These are phyloP conservation scores for Pyricularia grisea DNA, from an alignment of 2,329 filamentous ascomycete genomes.

Conservation along the genomic window DNA sequence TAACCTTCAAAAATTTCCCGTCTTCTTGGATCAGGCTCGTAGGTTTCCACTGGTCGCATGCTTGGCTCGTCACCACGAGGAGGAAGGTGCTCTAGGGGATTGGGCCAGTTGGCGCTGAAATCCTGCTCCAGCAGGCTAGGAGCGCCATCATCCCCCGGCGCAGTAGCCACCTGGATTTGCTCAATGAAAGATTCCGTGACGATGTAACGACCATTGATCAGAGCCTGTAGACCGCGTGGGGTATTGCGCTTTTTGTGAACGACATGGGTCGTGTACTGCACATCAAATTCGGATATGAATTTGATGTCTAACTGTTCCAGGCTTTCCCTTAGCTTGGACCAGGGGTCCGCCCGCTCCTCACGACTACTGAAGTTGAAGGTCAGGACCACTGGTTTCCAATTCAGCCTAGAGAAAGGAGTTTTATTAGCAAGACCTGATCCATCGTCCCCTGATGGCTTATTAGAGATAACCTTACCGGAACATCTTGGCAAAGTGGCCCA, in stretches of 20 bases:
- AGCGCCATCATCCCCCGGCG: constrained; percentile 29
- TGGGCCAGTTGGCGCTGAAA: constrained; percentile 72
- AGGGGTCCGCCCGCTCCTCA: constrained; percentile 57
- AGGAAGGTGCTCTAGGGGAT: constrained; percentile 62
- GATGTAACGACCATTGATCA: constrained; percentile 72
- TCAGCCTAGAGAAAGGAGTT: constrained; percentile 41
- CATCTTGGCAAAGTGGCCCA: constrained; percentile 60
- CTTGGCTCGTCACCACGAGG: constrained; percentile 67
- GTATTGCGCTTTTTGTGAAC: constrained; percentile 87
- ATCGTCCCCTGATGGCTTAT: constrained; percentile 15
- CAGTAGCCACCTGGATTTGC: constrained; percentile 53
- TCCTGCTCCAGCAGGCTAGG: constrained; percentile 61
- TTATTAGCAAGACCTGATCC: neutral
- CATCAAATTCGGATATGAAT: constrained; percentile 62
- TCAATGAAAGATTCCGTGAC: constrained; percentile 68
- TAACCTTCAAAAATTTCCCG: constrained; percentile 73
- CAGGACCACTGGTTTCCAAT: constrained; percentile 73
- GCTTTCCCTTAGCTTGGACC: constrained; percentile 49
- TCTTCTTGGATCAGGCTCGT: constrained; percentile 59
- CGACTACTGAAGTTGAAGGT: constrained; percentile 70
- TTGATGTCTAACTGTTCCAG: constrained; percentile 89
- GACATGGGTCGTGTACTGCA: constrained; percentile 70
- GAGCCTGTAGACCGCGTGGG: constrained; percentile 73
- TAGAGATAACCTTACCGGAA: constrained; percentile 28
- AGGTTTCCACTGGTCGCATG: constrained; percentile 56